Base-by-base conservation (phyloP, 352 stramenopile species). In the Hyaloperonospora arabidopsidis region DNA sequence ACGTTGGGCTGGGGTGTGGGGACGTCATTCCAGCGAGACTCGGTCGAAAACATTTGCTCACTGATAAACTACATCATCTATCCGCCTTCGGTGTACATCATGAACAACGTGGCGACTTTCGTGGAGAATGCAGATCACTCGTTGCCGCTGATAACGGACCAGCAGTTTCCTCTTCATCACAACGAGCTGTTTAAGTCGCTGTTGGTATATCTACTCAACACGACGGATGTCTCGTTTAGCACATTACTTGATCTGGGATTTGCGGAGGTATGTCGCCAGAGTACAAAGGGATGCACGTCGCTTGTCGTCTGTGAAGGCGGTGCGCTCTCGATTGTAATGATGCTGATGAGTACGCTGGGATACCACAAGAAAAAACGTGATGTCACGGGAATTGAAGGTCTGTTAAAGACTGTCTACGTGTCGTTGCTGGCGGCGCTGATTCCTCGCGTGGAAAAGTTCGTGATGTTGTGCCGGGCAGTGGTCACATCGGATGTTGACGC, bases 61-160 rank as follows among this genome's bases (percentile, higher is more conserved):
- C 46, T 92, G 47, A 51, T 89, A 52, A 93, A 93, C 54, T 93
- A 92, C 57, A 90, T 91, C 54, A 76, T 93, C 36, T 89, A 87
- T 51, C 84, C 84, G 15, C 84, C 84, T 34, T 84, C 81, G 10
- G 79, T 93, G 32, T 93, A 90, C 56, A 84, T 93, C 48, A 87
- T 93, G 76, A 84, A 77, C 52, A 75, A 87, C 32, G 69, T 89
- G 25, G 78, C 79, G 32, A 90, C 82, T 35, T 93, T 93, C 46
- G 84, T 90, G 7, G 79, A 91, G 19, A 90, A 91, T 43, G 84
- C 80, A n/a, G 80, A 93, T 52, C 61, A 87, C 35, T 79, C 77
- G 2, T 52, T 93, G 25, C 84, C 84, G n/a, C 46, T 93, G 29
- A 93, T 93, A 47, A 93, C 78, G 18, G 77, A 89, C 38, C 81